Evolutionary conservation across 257 asterid species (phyloP).

Genomic region (Euphrasia confusa): DNA sequence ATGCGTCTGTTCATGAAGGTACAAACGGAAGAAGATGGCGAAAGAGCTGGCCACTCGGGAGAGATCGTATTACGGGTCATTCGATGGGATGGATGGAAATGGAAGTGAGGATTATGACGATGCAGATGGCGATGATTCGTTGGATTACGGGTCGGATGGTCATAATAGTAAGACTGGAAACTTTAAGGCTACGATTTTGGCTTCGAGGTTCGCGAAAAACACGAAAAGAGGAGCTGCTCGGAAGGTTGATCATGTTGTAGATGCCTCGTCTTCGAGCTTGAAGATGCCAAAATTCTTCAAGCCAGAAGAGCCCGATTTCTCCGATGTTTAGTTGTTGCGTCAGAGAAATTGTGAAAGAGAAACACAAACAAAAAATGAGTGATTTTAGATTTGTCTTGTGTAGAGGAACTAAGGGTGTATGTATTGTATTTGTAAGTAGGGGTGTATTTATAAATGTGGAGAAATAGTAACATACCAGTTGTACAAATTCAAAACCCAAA

Average conservation of each 20-base stretch:
- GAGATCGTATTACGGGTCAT: constrained; percentile 24
- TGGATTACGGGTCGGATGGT: background rate
- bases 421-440: background rate
- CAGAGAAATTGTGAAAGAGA: background rate
- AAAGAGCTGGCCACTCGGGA: constrained; percentile 54
- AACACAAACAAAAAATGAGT: background rate
- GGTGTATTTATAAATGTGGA: background rate
- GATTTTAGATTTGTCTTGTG: background rate
- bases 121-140: constrained; percentile 20
- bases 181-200: constrained; percentile 65
- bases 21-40: constrained; percentile 50
- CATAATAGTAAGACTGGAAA: constrained; percentile 33
- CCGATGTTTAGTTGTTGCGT: constrained; percentile 26
- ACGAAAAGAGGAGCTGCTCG: constrained; percentile 53
- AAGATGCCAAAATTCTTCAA: constrained; percentile 77
- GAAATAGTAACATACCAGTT: background rate
- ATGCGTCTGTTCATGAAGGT: constrained; percentile 15
- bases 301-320: constrained; percentile 90
- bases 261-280: constrained; percentile 56
- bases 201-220: constrained; percentile 69
- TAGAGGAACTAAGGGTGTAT: background rate
- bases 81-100: background rate
- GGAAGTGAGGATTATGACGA: background rate
- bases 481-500: too few relatives aligned
- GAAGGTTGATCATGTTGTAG: constrained; percentile 32